Evolutionary conservation across 441 rosid species (phyloP), one percentile per base, ranked within the genome.

Genomic region (Hura crepitans): DNA sequence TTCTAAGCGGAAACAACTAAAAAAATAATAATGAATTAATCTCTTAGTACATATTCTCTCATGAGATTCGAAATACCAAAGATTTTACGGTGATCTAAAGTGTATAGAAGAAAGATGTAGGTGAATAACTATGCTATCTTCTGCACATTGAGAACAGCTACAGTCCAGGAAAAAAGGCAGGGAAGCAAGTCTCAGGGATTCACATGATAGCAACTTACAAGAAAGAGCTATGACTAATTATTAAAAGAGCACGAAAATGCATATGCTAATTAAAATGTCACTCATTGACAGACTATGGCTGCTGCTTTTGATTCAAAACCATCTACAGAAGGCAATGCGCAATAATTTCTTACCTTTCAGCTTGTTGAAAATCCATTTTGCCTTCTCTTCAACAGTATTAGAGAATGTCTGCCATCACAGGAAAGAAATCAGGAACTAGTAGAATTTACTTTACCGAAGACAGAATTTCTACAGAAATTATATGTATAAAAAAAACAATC

Each of bases 351-450:
- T 75, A 93, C 96, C 98, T 91, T 90, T 93, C 45, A 93, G 85
- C 84, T 89, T 93, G 91, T 89, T 87, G 84, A 93, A 86, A 65
- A 93, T 70, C 97, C 97, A 87, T 82, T 85, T 93, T 25, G 98
- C 96, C 82, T 93, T 91, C 85, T 91, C 96, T 82, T 91, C 97
- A 71, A 93, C 95, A 28, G 95, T 83, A 70, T 61, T 87, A 18
- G 98, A 89, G 81, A 93, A 78, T 49, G 87, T 82, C 97, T 93
- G 88, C 64, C 79, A 55, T 46, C 61, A 61, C 13, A 39, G 25
- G 62, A 60, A 43, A 58, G 11, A 39, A 37, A 37, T 66, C 22
- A 75, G 70, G 70, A 53, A 68, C 58, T 13, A 27, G 61, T n/a
- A 65, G 50, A 72, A 72, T 72, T 20, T 61, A 64, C 73, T 56